Conservation (phyloP, 2,329 filamentous ascomycete genomes). For the Huntiella omanensis region DNA sequence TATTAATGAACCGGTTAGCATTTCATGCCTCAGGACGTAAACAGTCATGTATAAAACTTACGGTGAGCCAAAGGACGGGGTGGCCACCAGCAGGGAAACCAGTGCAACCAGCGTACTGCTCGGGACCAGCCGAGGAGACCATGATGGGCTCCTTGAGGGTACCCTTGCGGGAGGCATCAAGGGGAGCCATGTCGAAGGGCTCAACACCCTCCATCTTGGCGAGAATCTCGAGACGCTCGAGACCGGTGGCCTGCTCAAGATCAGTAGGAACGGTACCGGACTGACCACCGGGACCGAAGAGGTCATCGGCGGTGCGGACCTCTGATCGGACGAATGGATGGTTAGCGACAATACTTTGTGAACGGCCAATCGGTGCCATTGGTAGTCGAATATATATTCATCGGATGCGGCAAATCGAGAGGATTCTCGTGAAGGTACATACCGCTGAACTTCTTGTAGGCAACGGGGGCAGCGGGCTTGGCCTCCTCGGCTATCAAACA, state of each 20-base stretch:
- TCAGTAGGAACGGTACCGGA: conserved; percentile 80
- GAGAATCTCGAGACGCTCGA: conserved; percentile 95
- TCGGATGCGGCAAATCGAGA: neutral
- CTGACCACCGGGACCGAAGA: conserved; percentile 64
- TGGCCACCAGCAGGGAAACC: conserved; percentile 87
- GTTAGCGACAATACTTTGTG: neutral
- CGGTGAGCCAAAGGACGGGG: conserved; percentile 73
- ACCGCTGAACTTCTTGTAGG: conserved; percentile 30
- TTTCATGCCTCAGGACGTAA: neutral
- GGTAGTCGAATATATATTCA: conserved; percentile 12
- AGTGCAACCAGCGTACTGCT: conserved; percentile 95
- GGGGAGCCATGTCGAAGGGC: conserved; percentile 93
- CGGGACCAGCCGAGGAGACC: conserved; percentile 80
- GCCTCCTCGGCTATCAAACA: conserved; percentile 13
- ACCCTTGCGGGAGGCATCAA: conserved; percentile 76
- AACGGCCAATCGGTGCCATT: neutral
- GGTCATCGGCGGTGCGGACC: conserved; percentile 63
- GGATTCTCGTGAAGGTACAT: conserved; percentile 15
- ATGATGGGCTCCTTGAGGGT: conserved; percentile 79
- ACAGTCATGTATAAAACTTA: conserved; percentile 26
- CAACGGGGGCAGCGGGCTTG: conserved; percentile 20
- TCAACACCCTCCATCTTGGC: conserved; percentile 99
- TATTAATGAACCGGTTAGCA: conserved; percentile 18
- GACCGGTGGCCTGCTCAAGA: conserved; percentile 86
- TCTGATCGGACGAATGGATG: conserved; percentile 34